Evolutionary conservation across 805 yeast species (phyloP), one percentile per base, ranked within the genome.

Genomic region (Lipomyces sp.): DNA sequence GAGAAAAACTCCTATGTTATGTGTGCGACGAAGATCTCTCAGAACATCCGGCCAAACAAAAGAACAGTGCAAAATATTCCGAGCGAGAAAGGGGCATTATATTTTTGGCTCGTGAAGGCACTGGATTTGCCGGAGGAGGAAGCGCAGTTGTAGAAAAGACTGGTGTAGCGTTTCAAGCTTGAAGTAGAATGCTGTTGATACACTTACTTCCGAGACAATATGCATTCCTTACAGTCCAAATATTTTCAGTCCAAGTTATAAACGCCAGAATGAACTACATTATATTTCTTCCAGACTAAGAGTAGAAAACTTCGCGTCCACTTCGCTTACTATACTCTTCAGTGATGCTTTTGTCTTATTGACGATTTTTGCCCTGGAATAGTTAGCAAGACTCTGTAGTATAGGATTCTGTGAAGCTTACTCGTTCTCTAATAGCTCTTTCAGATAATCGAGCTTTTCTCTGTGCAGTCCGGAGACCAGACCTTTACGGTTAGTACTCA

Each of bases 141-240:
- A 64, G 57, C 33, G 55, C 69, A 5, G 63, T 70, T 7, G 72
- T 64, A 11, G 69, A 66, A 45, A 66, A 60, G 54, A 54, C 59
- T 6, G 72, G 72, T 6, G 62, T 70, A 11, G 72, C 72, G 15
- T 70, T 70, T 50, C 72, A 70, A 56, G 72, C 66, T 3, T 69
- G 59, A 65, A 11, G 18, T 54, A 29, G 24, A 2, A 18, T 15
- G 15, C 63, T 24, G 32, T 34, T 24, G 24, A 24, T 24, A 24
- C 24, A 24, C 24, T 24, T 24, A 24, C 24, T n/a, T 29, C 53
- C 24, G 15, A 8, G 53, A 11, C 11, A 59, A 59, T 42, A 5
- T 42, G 48, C 18, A 42, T 42, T 42, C 24, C 24, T 7, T n/a
- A 15, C 18, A 15, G 15, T 24, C 24, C 15, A n/a, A 42, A 18